A percentile compares a stretch with the other conserved stretches of the same genome.
These are phyloP conservation scores for Stephania cephalantha DNA, from an alignment of 164 flowering plant species.

Conservation along the genomic window DNA sequence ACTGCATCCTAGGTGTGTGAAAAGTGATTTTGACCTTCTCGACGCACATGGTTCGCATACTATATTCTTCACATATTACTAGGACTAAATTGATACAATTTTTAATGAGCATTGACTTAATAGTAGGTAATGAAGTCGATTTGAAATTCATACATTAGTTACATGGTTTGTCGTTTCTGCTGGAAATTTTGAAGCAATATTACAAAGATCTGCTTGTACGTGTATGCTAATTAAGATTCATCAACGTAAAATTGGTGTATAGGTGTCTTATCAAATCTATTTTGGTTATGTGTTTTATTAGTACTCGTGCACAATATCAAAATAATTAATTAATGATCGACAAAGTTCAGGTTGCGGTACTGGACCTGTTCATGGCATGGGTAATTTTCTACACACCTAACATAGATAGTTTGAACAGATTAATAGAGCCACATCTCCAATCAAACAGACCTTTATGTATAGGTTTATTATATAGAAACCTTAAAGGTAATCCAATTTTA, in stretches of 20 bases:
- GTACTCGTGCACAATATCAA: too few relatives aligned
- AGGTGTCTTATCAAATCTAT: neutral
- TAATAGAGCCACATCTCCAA: too few relatives aligned
- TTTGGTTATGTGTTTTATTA: too few relatives aligned
- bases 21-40: neutral
- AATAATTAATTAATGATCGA: neutral
- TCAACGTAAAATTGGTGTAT: neutral
- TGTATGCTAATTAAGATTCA: neutral
- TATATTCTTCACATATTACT: neutral
- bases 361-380: neutral
- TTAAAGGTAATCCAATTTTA: too few relatives aligned
- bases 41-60: neutral
- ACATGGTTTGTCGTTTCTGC: neutral
- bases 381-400: too few relatives aligned
- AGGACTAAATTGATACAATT: neutral
- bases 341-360: neutral
- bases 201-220: neutral
- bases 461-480: too few relatives aligned
- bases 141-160: neutral
- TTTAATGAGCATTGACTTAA: neutral
- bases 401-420: too few relatives aligned
- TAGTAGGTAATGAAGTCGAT: neutral
- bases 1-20: neutral
- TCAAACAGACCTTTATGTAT: too few relatives aligned
- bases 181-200: neutral